Base-by-base conservation (phyloP, 805 yeast species). In the Hanseniaspora valbyensis region DNA sequence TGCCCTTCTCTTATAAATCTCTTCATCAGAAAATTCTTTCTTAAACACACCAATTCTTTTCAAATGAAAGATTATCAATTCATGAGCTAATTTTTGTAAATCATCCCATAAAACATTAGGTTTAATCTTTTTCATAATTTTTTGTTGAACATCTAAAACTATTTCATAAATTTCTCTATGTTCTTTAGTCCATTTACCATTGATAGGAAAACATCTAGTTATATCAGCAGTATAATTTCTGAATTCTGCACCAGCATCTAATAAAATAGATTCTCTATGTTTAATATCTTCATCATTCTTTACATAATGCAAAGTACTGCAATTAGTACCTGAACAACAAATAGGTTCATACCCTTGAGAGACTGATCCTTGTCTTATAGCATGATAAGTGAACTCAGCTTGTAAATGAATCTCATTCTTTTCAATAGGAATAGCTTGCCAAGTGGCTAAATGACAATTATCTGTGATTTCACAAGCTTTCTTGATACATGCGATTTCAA, bases 171-270 rank as follows among this genome's bases (percentile, higher is more conserved):
- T 80, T 52, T 76, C 85, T 56, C 84, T 73, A 59, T 90, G 94
- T 61, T 92, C 97, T 55, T 75, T 76, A 8, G 89, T 77, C 88
- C 95, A 90, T 50, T 81, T 79, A 6, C 98, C 98, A 54, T 72
- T 75, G 50, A 87, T 78, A 26, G 98, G 98, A 76, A 88, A 90
- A 62, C 94, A 84, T 62, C 98, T 76, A 14, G 98, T 92, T 39
- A 92, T 96, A 63, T 90, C 98, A 40, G 87, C 73, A 2, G 96
- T 89, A 65, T 90, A 90, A 63, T 86, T 80, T 56, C 77, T 76
- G 96, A 96, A 90, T 66, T 90, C 97, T 2, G 96, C 95, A 51
- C 98, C 98, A 8, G 97, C 96, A 68, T 90, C 98, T 49, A 90
- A 81, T 54, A 90, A 73, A 12, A 90, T 74, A 5, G 89, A 74